Conservation (phyloP, 257 asterid species). For the Solanum infundibuliforme region DNA sequence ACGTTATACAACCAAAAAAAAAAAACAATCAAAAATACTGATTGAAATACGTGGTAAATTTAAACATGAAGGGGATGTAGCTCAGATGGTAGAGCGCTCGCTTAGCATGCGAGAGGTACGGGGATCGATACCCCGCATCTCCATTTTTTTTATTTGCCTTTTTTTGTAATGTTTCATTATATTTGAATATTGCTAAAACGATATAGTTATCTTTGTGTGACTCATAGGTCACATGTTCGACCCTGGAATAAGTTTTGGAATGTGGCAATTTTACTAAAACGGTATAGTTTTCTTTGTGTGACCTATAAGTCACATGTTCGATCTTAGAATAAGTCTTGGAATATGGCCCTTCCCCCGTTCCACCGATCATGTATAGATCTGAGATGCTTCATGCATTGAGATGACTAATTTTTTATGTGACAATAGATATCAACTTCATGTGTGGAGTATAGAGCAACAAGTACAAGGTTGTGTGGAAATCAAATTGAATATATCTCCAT, state of each 20-base stretch:
- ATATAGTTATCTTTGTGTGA: no score
- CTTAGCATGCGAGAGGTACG: slow-evolving; percentile 42
- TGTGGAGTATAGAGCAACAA: no score
- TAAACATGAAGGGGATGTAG: slow-evolving; percentile 31
- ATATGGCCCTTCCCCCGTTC: no score
- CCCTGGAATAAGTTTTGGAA: neutral
- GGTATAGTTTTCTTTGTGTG: neutral
- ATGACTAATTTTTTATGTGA: no score
- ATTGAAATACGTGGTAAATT: no score
- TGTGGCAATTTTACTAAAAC: no score
- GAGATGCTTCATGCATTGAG: neutral
- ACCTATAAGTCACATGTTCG: neutral
- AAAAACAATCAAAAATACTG: no score
- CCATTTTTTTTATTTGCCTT: neutral
- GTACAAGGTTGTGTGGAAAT: neutral
- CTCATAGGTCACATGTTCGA: neutral
- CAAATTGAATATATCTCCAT: neutral
- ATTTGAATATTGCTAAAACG: no score
- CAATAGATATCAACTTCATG: no score
- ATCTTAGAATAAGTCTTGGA: no score
- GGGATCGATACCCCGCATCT: slow-evolving; percentile 45
- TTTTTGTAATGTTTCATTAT: no score
- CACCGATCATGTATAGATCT: neutral
- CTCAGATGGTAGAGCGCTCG: slow-evolving; percentile 60
- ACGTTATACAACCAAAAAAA: no score